A percentile compares a stretch with the other conserved stretches of the same genome.
Evolutionary conservation across 2,329 filamentous ascomycete genomes (phyloP).

Genomic region (Hypocreales sp.): DNA sequence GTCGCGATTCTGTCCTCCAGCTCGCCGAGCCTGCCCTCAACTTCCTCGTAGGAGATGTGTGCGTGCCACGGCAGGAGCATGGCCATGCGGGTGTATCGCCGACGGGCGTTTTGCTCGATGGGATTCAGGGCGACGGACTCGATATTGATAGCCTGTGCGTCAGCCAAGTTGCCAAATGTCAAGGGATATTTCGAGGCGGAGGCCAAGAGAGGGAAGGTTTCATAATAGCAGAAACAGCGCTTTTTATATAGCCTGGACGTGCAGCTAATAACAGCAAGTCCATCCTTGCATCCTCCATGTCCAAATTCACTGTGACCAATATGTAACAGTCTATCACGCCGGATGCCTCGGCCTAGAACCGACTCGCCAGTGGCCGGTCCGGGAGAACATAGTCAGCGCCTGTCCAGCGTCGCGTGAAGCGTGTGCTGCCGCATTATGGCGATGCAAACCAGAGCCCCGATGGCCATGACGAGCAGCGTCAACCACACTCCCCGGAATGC

Average conservation of each 20-base stretch:
- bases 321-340: too few species aligned
- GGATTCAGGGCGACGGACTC: neutral
- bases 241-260: neutral
- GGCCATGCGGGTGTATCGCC: neutral
- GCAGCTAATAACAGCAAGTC: neutral
- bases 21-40: neutral
- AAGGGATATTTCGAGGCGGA: neutral
- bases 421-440: slow-evolving; percentile 65
- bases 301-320: too few species aligned
- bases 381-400: slow-evolving; percentile 7
- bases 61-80: neutral
- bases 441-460: slow-evolving; percentile 44
- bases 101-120: neutral
- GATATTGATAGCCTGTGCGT: neutral
- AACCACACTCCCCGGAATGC: slow-evolving; percentile 65
- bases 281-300: too few species aligned
- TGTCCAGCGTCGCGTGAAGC: slow-evolving; percentile 52
- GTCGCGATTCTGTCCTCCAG: neutral
- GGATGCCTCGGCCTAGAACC: neutral
- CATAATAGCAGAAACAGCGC: too few species aligned
- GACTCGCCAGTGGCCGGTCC: neutral
- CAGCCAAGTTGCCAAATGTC: too few species aligned
- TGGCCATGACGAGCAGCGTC: slow-evolving; percentile 46
- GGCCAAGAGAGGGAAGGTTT: neutral
- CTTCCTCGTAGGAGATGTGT: neutral